Evolutionary conservation across 2,329 filamentous ascomycete species (phyloP).

Genomic region (Botrytis porri): DNA sequence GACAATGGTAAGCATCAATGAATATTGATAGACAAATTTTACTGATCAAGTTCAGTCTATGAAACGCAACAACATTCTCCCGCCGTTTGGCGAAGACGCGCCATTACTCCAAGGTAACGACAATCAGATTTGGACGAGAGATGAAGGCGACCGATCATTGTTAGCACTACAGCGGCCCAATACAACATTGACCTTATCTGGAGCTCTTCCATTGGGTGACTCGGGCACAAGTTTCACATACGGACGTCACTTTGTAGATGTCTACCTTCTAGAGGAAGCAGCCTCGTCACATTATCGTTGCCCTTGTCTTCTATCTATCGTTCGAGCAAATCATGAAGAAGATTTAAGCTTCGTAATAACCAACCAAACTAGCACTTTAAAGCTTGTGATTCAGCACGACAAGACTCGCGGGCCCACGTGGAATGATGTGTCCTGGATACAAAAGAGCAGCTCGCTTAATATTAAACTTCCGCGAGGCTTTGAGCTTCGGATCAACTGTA

Average conservation of each 20-base stretch:
- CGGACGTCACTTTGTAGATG: conserved; percentile 71
- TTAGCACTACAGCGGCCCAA: conserved; percentile 31
- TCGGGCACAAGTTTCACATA: conserved; percentile 72
- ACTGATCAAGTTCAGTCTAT: conserved; percentile 55
- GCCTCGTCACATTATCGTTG: conserved; percentile 67
- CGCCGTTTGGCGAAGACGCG: conserved; percentile 59
- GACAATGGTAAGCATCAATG: conserved; percentile 45
- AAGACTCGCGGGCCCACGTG: conserved; percentile 69
- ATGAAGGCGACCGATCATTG: conserved; percentile 42
- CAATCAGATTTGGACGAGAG: conserved; percentile 77
- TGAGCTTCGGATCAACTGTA: conserved; percentile 66
- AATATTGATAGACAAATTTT: neutral
- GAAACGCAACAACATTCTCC: conserved; percentile 77
- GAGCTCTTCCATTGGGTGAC: conserved; percentile 75
- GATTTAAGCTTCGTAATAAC: conserved; percentile 70
- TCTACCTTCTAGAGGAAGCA: conserved; percentile 69
- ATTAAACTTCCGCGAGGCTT: conserved; percentile 75
- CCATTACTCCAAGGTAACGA: conserved; percentile 76
- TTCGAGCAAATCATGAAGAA: conserved; percentile 66
- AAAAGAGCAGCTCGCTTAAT: conserved; percentile 62
- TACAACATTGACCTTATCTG: conserved; percentile 48
- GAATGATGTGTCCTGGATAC: conserved; percentile 79
- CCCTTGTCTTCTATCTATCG: conserved; percentile 71
- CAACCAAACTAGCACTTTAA: conserved; percentile 76
- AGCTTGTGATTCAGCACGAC: conserved; percentile 68